These are phyloP conservation scores for Nicotiana paniculata DNA, from an alignment of 257 asterid genomes.

Conservation along the genomic window DNA sequence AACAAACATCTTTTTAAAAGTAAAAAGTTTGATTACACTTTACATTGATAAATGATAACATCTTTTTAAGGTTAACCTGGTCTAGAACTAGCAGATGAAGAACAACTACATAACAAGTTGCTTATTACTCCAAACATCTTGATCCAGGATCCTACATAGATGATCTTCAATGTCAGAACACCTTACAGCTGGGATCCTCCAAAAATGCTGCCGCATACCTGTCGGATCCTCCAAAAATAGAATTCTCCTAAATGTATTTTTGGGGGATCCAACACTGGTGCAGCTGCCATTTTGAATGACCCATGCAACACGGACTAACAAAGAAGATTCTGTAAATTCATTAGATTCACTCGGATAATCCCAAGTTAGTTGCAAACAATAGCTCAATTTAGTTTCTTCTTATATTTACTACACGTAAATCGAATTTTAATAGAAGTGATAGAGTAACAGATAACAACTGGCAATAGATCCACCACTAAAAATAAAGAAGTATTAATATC, in stretches of 20 bases:
- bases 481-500: neutral
- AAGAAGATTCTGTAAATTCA: neutral
- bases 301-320: no score
- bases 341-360: neutral
- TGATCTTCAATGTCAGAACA: neutral
- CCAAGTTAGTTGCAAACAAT: neutral
- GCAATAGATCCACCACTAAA: neutral
- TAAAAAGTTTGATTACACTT: neutral
- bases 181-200: neutral
- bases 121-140: neutral
- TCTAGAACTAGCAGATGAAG: neutral
- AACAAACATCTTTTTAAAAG: neutral
- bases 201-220: no score
- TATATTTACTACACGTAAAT: neutral
- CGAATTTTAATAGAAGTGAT: neutral
- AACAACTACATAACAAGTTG: neutral
- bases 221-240: no score
- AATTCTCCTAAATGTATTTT: no score
- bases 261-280: no score
- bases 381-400: neutral
- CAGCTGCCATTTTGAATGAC: no score
- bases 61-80: neutral
- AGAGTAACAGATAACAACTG: neutral
- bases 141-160: neutral
- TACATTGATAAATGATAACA: neutral